Percentiles rank a stretch among this genome's conserved stretches.
phyloP scores from a whole-genome alignment of 495 filamentous ascomycete species.

The Penicillium angulare region DNA sequence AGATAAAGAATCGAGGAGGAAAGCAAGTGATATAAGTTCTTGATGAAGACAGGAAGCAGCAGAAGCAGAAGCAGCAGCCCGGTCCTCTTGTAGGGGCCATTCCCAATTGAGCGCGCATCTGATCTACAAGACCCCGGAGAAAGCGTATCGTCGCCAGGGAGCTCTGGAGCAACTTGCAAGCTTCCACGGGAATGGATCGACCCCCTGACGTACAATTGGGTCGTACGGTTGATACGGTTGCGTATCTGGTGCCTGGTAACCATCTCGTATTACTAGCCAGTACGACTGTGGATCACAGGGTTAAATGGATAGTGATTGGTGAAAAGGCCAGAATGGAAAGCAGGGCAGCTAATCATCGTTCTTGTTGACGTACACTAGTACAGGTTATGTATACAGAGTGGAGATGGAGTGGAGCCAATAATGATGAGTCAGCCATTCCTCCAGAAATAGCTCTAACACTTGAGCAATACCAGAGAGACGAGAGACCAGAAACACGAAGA shows the following conservation, averaged over 20 bases:
- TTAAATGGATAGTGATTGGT: slow-evolving; percentile 14
- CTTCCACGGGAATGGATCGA: slow-evolving; percentile 26
- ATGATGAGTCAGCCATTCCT: slow-evolving; percentile 30
- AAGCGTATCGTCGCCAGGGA: slow-evolving; percentile 21
- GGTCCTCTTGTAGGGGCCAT: slow-evolving; percentile 29
- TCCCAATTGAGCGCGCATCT: slow-evolving; percentile 26
- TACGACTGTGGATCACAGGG: background rate
- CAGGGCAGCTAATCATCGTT: slow-evolving; percentile 26
- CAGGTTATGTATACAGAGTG: background rate
- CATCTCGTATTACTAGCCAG: background rate
- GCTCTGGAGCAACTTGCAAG: slow-evolving; percentile 11
- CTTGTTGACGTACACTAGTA: background rate
- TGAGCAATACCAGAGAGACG: too few relatives aligned
- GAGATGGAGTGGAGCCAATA: slow-evolving; percentile 19
- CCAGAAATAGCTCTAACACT: slow-evolving; percentile 12
- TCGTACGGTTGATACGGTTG: too few relatives aligned
- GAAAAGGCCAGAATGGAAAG: slow-evolving; percentile 10
- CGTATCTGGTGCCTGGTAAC: slow-evolving; percentile 28
- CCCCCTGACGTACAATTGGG: slow-evolving; percentile 22
- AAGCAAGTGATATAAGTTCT: background rate
- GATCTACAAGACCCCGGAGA: slow-evolving; percentile 29
- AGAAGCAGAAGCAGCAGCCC: slow-evolving; percentile 13
- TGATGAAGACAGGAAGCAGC: background rate
- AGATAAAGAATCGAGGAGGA: slow-evolving; percentile 2
- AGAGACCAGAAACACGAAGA: too few relatives aligned